Conservation (phyloP, 495 filamentous ascomycete genomes). For the Staphylotrichum longicolle region DNA sequence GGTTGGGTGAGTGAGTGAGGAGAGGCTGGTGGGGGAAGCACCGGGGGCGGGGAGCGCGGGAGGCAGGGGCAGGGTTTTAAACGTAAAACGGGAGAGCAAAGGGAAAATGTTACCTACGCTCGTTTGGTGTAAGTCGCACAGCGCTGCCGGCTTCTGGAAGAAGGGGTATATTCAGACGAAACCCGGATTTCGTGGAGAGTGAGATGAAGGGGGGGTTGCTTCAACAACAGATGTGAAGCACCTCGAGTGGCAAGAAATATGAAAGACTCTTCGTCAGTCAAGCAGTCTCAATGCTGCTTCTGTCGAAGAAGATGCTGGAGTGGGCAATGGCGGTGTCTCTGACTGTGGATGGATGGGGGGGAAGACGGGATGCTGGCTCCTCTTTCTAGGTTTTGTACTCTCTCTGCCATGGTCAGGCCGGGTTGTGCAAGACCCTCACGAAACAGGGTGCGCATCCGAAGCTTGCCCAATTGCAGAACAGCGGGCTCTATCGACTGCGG, state of each 20-base stretch:
- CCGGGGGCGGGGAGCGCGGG: conserved; percentile 18
- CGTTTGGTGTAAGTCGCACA: conserved; percentile 34
- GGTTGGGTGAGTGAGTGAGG: background rate
- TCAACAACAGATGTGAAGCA: conserved; percentile 16
- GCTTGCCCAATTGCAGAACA: conserved; percentile 28
- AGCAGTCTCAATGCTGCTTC: conserved; percentile 33
- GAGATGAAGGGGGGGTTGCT: conserved; percentile 15
- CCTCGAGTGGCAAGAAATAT: conserved; percentile 9
- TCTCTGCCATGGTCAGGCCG: conserved; percentile 30
- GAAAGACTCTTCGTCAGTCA: conserved; percentile 13
- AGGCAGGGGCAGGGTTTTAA: conserved; percentile 20
- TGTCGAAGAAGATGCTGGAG: conserved; percentile 26
- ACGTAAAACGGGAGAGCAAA: conserved; percentile 9
- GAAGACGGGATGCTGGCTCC: conserved; percentile 25
- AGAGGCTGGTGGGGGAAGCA: conserved; percentile 21
- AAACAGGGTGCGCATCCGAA: conserved; percentile 27
- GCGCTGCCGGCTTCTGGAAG: conserved; percentile 33
- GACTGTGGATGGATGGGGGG: conserved; percentile 28
- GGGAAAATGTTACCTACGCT: conserved; percentile 33
- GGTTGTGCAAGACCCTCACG: conserved; percentile 18
- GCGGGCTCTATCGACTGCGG: conserved; percentile 22
- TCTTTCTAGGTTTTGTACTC: conserved; percentile 32
- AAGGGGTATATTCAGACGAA: conserved; percentile 33
- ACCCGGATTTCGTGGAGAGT: conserved; percentile 13
- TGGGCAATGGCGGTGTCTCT: conserved; percentile 25